Conservation (phyloP, 2,329 filamentous ascomycete genomes). For the Zymoseptoria tritici region DNA sequence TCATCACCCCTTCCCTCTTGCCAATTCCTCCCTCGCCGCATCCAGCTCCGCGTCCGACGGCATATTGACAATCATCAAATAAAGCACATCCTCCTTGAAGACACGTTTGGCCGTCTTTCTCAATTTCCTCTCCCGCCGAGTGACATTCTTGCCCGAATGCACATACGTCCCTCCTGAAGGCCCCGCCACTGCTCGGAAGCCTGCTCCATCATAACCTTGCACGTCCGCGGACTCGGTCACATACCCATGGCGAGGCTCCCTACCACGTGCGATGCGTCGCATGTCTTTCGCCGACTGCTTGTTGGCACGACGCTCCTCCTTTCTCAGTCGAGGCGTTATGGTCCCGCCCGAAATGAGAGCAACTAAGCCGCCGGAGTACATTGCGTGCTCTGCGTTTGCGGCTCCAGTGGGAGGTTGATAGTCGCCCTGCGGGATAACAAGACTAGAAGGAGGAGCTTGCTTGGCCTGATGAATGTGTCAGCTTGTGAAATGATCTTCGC, state of each 20-base stretch:
- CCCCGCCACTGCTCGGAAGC: neutral
- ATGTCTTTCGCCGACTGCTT: conserved; percentile 8
- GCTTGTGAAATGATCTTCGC: too few species aligned
- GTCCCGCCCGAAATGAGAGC: conserved; percentile 42
- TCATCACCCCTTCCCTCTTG: neutral
- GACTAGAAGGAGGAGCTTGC: conserved; percentile 36
- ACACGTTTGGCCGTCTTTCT: conserved; percentile 9
- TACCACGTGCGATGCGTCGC: conserved; percentile 6
- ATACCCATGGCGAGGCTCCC: conserved; percentile 2
- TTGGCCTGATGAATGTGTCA: conserved; percentile 19
- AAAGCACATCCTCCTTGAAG: conserved; percentile 38
- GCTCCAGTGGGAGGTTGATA: conserved; percentile 40
- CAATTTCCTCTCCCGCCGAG: neutral
- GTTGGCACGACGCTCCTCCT: conserved; percentile 7
- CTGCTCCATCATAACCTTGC: neutral
- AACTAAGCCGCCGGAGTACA: conserved; percentile 43
- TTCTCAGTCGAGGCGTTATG: conserved; percentile 24
- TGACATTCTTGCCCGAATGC: neutral
- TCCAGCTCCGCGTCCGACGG: conserved; percentile 39
- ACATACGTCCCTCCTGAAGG: neutral
- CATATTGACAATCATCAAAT: conserved; percentile 47
- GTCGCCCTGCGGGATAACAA: conserved; percentile 29
- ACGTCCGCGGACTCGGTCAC: neutral
- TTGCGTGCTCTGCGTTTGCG: conserved; percentile 46
- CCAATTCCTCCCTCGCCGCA: conserved; percentile 20